A percentile compares a stretch with the other conserved stretches of the same genome.
These are phyloP conservation scores for Strigomonas culicis DNA, from an alignment of 208 protist genomes.

Conservation along the genomic window DNA sequence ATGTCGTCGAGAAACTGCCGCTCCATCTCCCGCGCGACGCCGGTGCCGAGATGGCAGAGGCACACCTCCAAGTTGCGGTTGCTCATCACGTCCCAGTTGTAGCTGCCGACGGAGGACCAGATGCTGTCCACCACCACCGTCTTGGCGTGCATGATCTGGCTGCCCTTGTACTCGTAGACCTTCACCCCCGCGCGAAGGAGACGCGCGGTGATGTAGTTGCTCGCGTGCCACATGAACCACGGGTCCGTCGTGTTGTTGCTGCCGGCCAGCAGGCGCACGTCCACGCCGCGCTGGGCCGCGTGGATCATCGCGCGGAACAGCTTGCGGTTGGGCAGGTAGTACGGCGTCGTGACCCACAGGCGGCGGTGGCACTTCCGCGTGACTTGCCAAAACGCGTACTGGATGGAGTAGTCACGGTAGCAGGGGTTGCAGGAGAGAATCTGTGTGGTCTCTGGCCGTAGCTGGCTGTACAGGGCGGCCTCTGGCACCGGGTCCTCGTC, in stretches of 20 bases:
- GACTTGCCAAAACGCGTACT: conserved; percentile 88
- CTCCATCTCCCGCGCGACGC: conserved; percentile 78
- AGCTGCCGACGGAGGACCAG: conserved; percentile 89
- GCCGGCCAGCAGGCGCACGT: conserved; percentile 88
- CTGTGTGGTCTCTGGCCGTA: conserved; percentile 52
- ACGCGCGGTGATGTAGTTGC: conserved; percentile 77
- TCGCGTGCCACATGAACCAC: conserved; percentile 91
- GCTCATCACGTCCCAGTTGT: conserved; percentile 93
- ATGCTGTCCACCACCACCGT: conserved; percentile 90
- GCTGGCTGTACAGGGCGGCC: conserved; percentile 48
- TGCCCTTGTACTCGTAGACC: conserved; percentile 89
- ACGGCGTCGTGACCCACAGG: conserved; percentile 91
- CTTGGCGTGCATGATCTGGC: conserved; percentile 91
- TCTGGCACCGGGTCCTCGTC: conserved; percentile 76
- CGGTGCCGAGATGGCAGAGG: conserved; percentile 64
- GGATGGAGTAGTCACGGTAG: conserved; percentile 81
- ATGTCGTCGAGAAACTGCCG: conserved; percentile 78
- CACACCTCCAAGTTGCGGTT: conserved; percentile 91
- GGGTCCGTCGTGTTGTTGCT: conserved; percentile 85
- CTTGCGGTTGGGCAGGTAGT: conserved; percentile 86
- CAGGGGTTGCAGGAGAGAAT: conserved; percentile 85
- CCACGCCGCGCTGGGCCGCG: conserved; percentile 78
- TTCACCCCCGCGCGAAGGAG: conserved; percentile 74
- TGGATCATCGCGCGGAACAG: conserved; percentile 69
- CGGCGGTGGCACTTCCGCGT: conserved; percentile 71